Evolutionary conservation across 148 eudicot genomes (phyloP).

Genomic region (Arbutus unedo): DNA sequence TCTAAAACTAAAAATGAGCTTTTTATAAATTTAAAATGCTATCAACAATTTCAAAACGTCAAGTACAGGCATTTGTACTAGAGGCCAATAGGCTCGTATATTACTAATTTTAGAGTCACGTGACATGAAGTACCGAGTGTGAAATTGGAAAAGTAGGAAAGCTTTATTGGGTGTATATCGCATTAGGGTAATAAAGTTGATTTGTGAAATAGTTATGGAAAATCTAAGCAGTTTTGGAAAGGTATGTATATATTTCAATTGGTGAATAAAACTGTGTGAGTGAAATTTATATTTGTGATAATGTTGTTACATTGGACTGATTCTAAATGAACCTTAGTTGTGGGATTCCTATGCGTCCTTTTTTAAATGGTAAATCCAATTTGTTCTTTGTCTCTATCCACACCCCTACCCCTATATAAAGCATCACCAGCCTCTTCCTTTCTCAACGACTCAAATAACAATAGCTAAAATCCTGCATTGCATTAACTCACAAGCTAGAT

Average conservation of each 20-base stretch:
- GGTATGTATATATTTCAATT: not conserved
- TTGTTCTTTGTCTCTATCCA: constrained; percentile 10
- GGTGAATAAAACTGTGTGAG: not conserved
- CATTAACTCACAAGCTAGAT: not conserved
- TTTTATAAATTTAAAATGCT: not conserved
- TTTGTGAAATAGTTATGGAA: not conserved
- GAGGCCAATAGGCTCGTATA: not conserved
- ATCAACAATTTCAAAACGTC: not conserved
- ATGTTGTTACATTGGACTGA: not conserved
- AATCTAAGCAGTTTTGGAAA: constrained; percentile 1
- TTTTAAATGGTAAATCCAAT: not conserved
- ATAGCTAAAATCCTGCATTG: constrained; percentile 15
- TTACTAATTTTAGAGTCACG: not conserved
- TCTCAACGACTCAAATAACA: constrained; percentile 16
- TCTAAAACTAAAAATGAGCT: not conserved
- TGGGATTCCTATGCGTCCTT: not conserved
- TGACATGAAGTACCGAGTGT: not conserved
- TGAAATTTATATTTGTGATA: not conserved
- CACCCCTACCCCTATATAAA: constrained; percentile 29
- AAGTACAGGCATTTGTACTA: not conserved
- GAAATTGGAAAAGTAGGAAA: not conserved
- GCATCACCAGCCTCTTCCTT: constrained; percentile 8
- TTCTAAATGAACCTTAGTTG: not conserved
- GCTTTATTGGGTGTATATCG: not conserved
- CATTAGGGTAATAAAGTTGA: not conserved